Conservation (phyloP, 495 filamentous ascomycete species). For the Trichoderma virens region DNA sequence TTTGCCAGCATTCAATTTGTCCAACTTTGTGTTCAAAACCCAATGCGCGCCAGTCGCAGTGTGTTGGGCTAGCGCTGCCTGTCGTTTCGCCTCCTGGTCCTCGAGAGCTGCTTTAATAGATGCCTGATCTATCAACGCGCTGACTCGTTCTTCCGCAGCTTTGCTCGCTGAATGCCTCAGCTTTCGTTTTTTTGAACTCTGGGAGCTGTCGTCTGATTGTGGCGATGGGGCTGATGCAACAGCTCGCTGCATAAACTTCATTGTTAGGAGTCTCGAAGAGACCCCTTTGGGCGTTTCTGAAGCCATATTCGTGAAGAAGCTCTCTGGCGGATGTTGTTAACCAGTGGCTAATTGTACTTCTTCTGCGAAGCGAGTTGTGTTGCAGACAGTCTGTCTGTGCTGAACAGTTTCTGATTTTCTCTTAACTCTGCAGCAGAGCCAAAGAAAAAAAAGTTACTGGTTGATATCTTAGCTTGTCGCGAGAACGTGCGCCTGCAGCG, state of each 20-base stretch:
- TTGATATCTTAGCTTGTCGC: constrained; percentile 1
- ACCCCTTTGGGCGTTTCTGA: constrained; percentile 53
- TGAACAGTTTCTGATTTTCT: no score
- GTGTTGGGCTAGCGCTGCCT: constrained; percentile 59
- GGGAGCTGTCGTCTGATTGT: constrained; percentile 27
- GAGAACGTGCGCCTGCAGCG: not conserved
- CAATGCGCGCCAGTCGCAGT: constrained; percentile 80
- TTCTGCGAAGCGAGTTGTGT: not conserved
- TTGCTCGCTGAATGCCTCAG: constrained; percentile 13
- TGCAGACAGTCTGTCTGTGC: no score
- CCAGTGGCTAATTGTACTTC: not conserved
- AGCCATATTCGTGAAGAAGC: constrained; percentile 15
- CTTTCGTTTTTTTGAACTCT: constrained; percentile 49
- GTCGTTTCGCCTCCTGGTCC: constrained; percentile 66
- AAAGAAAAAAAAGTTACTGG: not conserved
- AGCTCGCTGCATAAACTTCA: constrained; percentile 99
- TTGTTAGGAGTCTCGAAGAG: constrained; percentile 84
- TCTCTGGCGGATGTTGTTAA: not conserved
- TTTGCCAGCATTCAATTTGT: constrained; percentile 14
- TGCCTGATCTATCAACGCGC: constrained; percentile 33
- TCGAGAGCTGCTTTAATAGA: constrained; percentile 61
- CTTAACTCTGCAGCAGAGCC: no score
- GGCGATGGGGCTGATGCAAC: constrained; percentile 49
- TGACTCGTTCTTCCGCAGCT: constrained; percentile 12
- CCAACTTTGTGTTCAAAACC: constrained; percentile 51